Evolutionary conservation across 2,329 filamentous ascomycete genomes (phyloP).

Genomic region (Monilinia polystroma): DNA sequence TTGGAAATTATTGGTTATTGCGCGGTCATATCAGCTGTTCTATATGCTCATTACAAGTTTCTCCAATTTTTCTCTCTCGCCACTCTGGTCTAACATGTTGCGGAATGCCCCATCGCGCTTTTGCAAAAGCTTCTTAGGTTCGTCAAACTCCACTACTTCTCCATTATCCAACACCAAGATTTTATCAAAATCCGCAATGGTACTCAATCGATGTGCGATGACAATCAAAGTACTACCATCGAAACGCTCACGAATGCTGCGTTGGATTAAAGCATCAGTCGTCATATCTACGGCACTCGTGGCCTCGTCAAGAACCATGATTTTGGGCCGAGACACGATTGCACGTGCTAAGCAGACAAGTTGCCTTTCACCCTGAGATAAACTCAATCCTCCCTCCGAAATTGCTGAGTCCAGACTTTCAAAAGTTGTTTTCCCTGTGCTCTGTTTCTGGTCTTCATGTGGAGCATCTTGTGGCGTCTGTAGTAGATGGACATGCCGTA

Average conservation of each 20-base stretch:
- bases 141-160: constrained; percentile 64
- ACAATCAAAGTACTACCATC: constrained; percentile 66
- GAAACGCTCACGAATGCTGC: constrained; percentile 70
- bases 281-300: constrained; percentile 76
- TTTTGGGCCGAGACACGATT: constrained; percentile 68
- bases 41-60: constrained; percentile 23
- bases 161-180: constrained; percentile 71
- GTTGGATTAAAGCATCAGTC: constrained; percentile 72
- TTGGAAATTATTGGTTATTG: no score
- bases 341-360: constrained; percentile 72
- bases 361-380: constrained; percentile 68
- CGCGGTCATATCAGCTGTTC: not conserved
- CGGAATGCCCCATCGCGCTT: constrained; percentile 48
- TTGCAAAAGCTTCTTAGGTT: constrained; percentile 60
- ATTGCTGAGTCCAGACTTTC: no score
- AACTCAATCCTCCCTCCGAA: no score
- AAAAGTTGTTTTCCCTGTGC: no score
- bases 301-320: constrained; percentile 79
- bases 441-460: no score
- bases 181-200: constrained; percentile 73
- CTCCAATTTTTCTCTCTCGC: constrained; percentile 47
- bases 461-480: no score
- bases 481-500: no score
- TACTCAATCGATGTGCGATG: constrained; percentile 73
- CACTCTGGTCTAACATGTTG: constrained; percentile 61